A percentile compares a stretch with the other conserved stretches of the same genome.
Conservation (phyloP, 495 filamentous ascomycete genomes). For the Neurospora sp. region DNA sequence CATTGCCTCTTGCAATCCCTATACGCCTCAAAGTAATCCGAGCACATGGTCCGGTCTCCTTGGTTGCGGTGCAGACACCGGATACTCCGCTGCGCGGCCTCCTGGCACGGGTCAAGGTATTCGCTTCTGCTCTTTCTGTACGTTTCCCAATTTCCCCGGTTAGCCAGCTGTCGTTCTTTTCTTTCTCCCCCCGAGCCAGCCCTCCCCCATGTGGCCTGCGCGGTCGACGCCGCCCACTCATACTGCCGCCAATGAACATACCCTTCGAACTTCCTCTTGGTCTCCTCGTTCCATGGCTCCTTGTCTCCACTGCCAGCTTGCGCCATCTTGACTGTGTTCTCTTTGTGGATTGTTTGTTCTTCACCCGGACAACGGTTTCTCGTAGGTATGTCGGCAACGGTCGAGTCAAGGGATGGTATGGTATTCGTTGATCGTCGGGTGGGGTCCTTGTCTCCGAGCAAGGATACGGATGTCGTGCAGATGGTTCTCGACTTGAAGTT, state of each 20-base stretch:
- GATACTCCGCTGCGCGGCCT: slow-evolving; percentile 77
- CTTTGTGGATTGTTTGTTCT: background rate
- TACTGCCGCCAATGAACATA: slow-evolving; percentile 8
- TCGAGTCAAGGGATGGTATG: background rate
- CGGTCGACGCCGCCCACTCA: background rate
- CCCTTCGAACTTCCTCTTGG: slow-evolving; percentile 36
- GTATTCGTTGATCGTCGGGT: background rate
- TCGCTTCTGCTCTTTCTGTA: slow-evolving; percentile 71
- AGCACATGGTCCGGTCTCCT: slow-evolving; percentile 76
- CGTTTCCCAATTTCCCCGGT: background rate
- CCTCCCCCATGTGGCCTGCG: background rate
- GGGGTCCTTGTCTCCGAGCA: background rate
- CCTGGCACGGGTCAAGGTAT: slow-evolving; percentile 90
- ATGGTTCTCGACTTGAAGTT: background rate
- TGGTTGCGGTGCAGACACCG: slow-evolving; percentile 80
- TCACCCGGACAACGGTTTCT: background rate
- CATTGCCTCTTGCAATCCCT: slow-evolving; percentile 78
- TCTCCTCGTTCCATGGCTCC: slow-evolving; percentile 32
- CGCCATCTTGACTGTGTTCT: background rate
- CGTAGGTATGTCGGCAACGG: background rate
- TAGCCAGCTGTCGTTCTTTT: background rate
- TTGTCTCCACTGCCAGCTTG: background rate
- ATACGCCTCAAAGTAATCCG: slow-evolving; percentile 92
- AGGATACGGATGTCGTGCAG: background rate
- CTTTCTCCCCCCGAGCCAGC: background rate